Evolutionary conservation across 352 stramenopile species (phyloP).

Genomic region (Phytopythium vexans): DNA sequence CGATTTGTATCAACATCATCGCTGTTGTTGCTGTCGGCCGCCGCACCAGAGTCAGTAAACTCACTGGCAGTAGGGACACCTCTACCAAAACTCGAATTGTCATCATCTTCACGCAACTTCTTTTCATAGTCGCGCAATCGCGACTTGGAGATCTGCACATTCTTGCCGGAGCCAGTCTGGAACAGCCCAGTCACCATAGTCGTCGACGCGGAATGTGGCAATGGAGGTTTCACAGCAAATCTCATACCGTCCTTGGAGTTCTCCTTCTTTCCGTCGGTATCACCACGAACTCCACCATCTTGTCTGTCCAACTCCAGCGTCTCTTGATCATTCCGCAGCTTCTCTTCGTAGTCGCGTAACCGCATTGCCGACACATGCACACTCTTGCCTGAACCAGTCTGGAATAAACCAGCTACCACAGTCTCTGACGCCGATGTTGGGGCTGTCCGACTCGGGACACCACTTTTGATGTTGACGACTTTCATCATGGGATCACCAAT

Average conservation of each 20-base stretch:
- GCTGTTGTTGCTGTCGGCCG: too few relatives aligned
- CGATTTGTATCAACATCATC: too few relatives aligned
- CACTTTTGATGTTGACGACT: too few relatives aligned
- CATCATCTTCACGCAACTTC: conserved; percentile 12
- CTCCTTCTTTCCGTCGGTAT: not conserved
- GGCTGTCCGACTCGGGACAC: too few relatives aligned
- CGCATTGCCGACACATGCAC: conserved; percentile 23
- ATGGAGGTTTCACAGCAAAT: too few relatives aligned
- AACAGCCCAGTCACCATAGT: conserved; percentile 17
- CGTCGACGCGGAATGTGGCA: too few relatives aligned
- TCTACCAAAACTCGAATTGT: not conserved
- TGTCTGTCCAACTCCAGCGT: too few relatives aligned
- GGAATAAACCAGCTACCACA: conserved; percentile 12
- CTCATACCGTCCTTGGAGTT: not conserved
- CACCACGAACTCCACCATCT: too few relatives aligned
- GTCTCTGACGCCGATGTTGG: not conserved
- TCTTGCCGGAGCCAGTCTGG: conserved; percentile 21
- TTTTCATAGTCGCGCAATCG: conserved; percentile 21
- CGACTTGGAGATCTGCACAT: conserved; percentile 24
- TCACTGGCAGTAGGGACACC: too few relatives aligned
- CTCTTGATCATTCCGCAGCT: conserved; percentile 11
- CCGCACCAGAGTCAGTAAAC: too few relatives aligned
- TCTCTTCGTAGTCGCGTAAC: conserved; percentile 21
- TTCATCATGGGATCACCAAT: too few relatives aligned
- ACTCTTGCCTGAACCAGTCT: conserved; percentile 26